Base-by-base conservation (phyloP, 2,329 filamentous ascomycete genomes). In the Fusarium nygamai region DNA sequence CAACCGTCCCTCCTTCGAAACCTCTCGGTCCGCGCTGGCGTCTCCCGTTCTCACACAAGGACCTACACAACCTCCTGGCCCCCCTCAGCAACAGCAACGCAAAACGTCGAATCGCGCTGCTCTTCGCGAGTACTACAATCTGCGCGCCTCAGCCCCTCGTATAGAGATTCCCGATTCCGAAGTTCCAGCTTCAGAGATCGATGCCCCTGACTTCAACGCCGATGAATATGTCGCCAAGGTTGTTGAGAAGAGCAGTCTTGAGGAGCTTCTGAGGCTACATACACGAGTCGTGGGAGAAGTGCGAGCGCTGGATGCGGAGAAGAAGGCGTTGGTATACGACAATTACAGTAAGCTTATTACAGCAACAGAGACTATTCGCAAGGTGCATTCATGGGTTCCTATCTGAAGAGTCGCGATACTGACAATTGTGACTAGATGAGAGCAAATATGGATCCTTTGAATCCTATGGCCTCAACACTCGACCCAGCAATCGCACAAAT, bases 321-420 rank as follows among this genome's bases (percentile, higher is more conserved):
- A 96, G 83, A 99, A 99, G 84, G 95, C 96, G 4, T 85, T 99
- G 71, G 96, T 99, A 9, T 99, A 99, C 82, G 96, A 99, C 82
- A 99, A 99, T 81, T 99, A 98, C 83, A 96, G 93, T 76, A 98
- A 98, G 84, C 85, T 99, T 75, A 98, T 99, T 75, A 90, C 92
- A n/a, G 96, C 96, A 3, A 98, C 97, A 17, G 96, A 98, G 83
- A 98, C 96, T 7, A 99, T 99, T 79, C 90, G 93, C 57, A 94
- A 94, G 84, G 90, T 90, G 76, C 14, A 56, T 24, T 17, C 6
- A 24, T 27, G 24, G 9, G 39, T 38, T 14, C 14, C 20, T 19
- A 13, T 33, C 22, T 22, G n/a, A 29, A 27, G 22, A 34, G 14
- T 12, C 14, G 19, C 34, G 22, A 22, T 24, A 53, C 50, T 74